Conservation (phyloP, 495 filamentous ascomycete species). For the Cairneyella variabilis region DNA sequence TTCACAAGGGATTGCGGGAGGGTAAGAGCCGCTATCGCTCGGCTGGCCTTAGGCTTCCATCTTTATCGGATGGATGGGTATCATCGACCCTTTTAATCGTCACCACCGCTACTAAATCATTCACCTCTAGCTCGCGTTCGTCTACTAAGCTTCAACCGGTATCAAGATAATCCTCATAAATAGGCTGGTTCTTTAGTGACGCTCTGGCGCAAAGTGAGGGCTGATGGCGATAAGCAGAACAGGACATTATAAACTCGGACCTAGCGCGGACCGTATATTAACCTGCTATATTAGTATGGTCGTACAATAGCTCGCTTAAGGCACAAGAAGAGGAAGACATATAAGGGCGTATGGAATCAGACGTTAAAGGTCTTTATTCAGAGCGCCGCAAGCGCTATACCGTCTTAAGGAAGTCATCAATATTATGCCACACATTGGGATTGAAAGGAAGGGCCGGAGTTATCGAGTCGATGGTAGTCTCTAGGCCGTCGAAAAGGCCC, state of each 20-base stretch:
- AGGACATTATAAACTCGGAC: constrained; percentile 7
- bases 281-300: constrained; percentile 1
- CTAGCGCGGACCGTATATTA: background rate
- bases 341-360: constrained; percentile 7
- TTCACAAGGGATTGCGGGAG: background rate
- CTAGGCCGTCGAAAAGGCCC: constrained; percentile 11
- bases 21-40: no score
- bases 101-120: constrained; percentile 2
- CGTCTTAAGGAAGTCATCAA: constrained; percentile 20
- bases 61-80: constrained; percentile 7
- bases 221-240: background rate
- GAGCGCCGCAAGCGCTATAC: constrained; percentile 5
- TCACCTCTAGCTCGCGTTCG: constrained; percentile 10
- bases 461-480: constrained; percentile 10
- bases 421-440: constrained; percentile 18
- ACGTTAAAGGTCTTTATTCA: constrained; percentile 9
- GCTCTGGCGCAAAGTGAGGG: constrained; percentile 10
- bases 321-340: background rate
- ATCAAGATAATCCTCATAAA: constrained; percentile 17
- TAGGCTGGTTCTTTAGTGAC: constrained; percentile 14
- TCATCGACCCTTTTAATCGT: background rate
- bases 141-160: constrained; percentile 14
- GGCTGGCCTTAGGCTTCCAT: background rate
- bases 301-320: constrained; percentile 15
- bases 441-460: constrained; percentile 6